These are phyloP conservation scores for Scheffersomyces titani DNA, from an alignment of 1,139 yeast species.

Conservation along the genomic window DNA sequence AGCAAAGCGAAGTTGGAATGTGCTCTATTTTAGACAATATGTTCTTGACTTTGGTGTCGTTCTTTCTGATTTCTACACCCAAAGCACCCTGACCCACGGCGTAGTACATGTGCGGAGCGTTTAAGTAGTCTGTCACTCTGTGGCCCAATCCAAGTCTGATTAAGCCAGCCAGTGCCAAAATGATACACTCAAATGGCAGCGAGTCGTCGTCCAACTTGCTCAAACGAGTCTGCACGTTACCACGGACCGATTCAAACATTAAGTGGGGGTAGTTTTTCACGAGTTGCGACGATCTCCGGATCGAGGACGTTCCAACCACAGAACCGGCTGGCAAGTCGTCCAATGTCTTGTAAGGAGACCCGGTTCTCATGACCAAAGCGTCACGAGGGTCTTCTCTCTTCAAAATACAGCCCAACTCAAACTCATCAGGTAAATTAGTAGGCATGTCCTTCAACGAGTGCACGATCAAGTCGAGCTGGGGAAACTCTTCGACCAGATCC, in stretches of 20 bases:
- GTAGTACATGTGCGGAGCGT: slow-evolving; percentile 86
- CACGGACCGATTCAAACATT: slow-evolving; percentile 74
- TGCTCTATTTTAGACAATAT: slow-evolving; percentile 69
- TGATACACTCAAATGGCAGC: slow-evolving; percentile 64
- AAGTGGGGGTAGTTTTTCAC: slow-evolving; percentile 44
- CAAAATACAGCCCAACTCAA: slow-evolving; percentile 84
- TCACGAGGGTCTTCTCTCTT: slow-evolving; percentile 90
- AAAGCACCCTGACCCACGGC: slow-evolving; percentile 99
- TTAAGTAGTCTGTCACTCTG: slow-evolving; percentile 70
- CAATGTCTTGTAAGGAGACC: slow-evolving; percentile 62
- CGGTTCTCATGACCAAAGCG: slow-evolving; percentile 79
- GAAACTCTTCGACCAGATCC: slow-evolving; percentile 60
- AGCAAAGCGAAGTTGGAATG: slow-evolving; percentile 66
- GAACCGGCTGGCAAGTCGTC: slow-evolving; percentile 81
- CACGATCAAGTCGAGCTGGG: slow-evolving; percentile 82
- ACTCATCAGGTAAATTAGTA: slow-evolving; percentile 84
- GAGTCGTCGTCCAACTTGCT: slow-evolving; percentile 68
- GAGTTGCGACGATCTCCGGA: slow-evolving; percentile 80
- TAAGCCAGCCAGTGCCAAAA: slow-evolving; percentile 92
- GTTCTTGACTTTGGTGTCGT: slow-evolving; percentile 58
- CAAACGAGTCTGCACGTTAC: slow-evolving; percentile 82
- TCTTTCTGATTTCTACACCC: slow-evolving; percentile 82
- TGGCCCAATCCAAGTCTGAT: slow-evolving; percentile 67
- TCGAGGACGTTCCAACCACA: slow-evolving; percentile 91
- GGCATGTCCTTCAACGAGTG: slow-evolving; percentile 97